Conservation (phyloP, 2,329 filamentous ascomycete genomes). For the Cercospora sesami region DNA sequence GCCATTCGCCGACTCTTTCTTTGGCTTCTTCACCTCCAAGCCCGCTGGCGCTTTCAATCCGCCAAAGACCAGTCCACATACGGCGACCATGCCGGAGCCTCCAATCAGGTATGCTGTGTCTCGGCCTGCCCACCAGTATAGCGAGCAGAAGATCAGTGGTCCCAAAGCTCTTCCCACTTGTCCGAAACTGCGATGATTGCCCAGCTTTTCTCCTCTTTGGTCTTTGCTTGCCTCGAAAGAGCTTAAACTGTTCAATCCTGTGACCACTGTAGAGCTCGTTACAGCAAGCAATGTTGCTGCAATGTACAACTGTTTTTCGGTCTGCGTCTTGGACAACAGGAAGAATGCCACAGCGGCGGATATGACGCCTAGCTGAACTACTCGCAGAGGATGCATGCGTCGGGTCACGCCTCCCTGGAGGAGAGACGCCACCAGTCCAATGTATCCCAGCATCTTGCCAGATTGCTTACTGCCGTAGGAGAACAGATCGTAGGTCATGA, state of each 20-base stretch:
- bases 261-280: constrained; percentile 93
- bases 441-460: constrained; percentile 81
- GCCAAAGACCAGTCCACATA: constrained; percentile 69
- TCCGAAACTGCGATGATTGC: constrained; percentile 75
- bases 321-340: constrained; percentile 69
- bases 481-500: constrained; percentile 96
- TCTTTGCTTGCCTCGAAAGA: constrained; percentile 81
- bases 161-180: constrained; percentile 86
- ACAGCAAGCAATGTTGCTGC: constrained; percentile 83
- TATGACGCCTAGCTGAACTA: constrained; percentile 75
- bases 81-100: constrained; percentile 73
- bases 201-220: constrained; percentile 83
- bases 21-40: constrained; percentile 24
- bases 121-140: constrained; percentile 98
- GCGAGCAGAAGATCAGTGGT: constrained; percentile 83
- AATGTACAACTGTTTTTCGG: constrained; percentile 70
- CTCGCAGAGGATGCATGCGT: constrained; percentile 75
- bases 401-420: constrained; percentile 91
- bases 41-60: constrained; percentile 64
- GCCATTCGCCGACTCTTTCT: constrained; percentile 13
- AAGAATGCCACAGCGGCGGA: constrained; percentile 78
- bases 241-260: constrained; percentile 84
- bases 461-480: constrained; percentile 76
- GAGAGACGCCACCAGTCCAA: constrained; percentile 87
- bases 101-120: constrained; percentile 82